Evolutionary conservation across 2,329 filamentous ascomycete genomes (phyloP).

Genomic region (Microdochium trichocladiopsis): DNA sequence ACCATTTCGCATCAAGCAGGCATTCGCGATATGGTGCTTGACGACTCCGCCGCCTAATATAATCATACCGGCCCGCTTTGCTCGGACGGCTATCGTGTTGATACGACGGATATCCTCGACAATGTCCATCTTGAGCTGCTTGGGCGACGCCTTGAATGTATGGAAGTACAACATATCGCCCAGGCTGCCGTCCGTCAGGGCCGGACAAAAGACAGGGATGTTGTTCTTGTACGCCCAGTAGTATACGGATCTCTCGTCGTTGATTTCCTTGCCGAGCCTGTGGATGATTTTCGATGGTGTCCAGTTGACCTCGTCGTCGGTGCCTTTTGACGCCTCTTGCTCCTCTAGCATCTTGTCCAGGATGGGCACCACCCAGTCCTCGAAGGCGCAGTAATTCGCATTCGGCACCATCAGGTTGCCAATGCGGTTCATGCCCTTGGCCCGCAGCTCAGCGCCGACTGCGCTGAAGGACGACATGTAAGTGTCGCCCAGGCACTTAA

Average conservation of each 20-base stretch:
- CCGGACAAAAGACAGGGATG: constrained; percentile 95
- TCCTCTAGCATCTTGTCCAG: constrained; percentile 91
- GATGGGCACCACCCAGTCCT: constrained; percentile 96
- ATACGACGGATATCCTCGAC: constrained; percentile 89
- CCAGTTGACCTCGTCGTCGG: constrained; percentile 68
- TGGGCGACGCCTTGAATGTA: constrained; percentile 82
- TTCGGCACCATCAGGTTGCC: constrained; percentile 95
- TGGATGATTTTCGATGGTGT: constrained; percentile 90
- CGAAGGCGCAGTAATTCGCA: constrained; percentile 93
- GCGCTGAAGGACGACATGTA: constrained; percentile 85
- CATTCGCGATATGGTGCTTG: constrained; percentile 98
- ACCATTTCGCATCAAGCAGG: constrained; percentile 94
- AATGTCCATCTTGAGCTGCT: constrained; percentile 79
- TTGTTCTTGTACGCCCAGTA: constrained; percentile 98
- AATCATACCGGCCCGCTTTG: constrained; percentile 88
- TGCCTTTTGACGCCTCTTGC: constrained; percentile 72
- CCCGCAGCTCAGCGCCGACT: constrained; percentile 68
- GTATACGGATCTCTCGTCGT: constrained; percentile 84
- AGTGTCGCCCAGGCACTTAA: constrained; percentile 93
- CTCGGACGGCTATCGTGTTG: constrained; percentile 84
- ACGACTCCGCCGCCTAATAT: constrained; percentile 91
- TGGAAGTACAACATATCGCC: constrained; percentile 99
- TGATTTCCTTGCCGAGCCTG: constrained; percentile 86
- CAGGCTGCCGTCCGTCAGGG: constrained; percentile 87
- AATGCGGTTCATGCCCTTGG: constrained; percentile 87